These are phyloP conservation scores for Pseudomonodictys pantanalensis DNA, from an alignment of 495 filamentous ascomycete genomes.

Conservation along the genomic window DNA sequence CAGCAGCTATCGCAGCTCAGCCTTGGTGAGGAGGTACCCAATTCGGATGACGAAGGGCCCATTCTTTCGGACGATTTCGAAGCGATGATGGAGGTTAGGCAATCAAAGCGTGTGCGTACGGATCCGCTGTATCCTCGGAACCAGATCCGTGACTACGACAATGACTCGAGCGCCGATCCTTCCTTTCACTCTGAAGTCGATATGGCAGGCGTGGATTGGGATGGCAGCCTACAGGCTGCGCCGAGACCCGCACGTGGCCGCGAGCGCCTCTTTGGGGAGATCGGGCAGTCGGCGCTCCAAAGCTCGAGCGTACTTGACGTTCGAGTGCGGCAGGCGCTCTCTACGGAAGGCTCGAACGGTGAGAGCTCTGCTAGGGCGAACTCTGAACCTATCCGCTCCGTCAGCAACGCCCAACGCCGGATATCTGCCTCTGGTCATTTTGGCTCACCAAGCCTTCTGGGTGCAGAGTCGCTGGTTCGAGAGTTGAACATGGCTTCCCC, in stretches of 20 bases:
- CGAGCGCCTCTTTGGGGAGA: conserved; percentile 73
- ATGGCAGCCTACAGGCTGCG: conserved; percentile 32
- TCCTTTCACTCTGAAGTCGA: conserved; percentile 26
- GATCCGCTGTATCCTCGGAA: conserved; percentile 33
- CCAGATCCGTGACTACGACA: conserved; percentile 33
- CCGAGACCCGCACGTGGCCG: conserved; percentile 8
- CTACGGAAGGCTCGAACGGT: conserved; percentile 8
- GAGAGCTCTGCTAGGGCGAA: background rate
- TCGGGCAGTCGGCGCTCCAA: conserved; percentile 64
- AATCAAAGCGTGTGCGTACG: conserved; percentile 39
- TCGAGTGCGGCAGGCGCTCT: conserved; percentile 35
- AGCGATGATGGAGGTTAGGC: conserved; percentile 30
- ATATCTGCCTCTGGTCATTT: conserved; percentile 18
- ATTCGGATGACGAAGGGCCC: conserved; percentile 44
- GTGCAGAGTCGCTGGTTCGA: conserved; percentile 65
- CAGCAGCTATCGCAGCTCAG: conserved; percentile 70
- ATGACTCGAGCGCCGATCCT: conserved; percentile 37
- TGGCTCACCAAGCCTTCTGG: conserved; percentile 55
- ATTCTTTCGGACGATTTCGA: conserved; percentile 25
- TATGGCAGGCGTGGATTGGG: conserved; percentile 28
- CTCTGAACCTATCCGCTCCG: too few relatives aligned
- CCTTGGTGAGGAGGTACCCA: conserved; percentile 47
- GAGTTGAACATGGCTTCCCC: conserved; percentile 66
- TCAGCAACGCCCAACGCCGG: background rate
- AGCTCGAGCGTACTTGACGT: conserved; percentile 56